Evolutionary conservation across 176 grass and related monocot genomes (phyloP).

Genomic region (Miscanthus lutarioriparius): DNA sequence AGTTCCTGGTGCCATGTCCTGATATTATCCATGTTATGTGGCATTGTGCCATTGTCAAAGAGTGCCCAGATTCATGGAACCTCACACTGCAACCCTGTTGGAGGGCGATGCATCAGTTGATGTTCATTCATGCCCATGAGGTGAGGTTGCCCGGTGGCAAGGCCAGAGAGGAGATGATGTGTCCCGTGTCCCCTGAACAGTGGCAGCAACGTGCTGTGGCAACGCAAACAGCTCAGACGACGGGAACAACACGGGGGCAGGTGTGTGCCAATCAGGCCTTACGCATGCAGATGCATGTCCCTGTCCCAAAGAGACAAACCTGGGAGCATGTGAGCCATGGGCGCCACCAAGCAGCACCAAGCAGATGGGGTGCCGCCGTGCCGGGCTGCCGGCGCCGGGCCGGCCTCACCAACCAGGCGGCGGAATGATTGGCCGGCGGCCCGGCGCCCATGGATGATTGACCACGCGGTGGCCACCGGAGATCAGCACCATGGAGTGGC

Average conservation of each 20-base stretch:
- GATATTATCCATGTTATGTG: constrained; percentile 4
- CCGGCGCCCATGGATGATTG: constrained; percentile 7
- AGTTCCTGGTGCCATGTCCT: not conserved
- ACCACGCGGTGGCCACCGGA: not conserved
- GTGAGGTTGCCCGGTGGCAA: constrained; percentile 15
- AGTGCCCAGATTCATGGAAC: not conserved
- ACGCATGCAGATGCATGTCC: not conserved
- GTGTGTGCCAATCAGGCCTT: not conserved
- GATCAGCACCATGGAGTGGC: not conserved
- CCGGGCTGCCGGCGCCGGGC: constrained; percentile 30
- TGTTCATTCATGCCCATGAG: not conserved
- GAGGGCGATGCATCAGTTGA: not conserved
- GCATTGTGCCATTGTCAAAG: not conserved
- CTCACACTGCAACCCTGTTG: not conserved
- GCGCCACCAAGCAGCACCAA: not conserved
- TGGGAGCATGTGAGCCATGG: constrained; percentile 42
- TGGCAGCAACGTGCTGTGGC: constrained; percentile 15
- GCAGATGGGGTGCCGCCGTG: constrained; percentile 1
- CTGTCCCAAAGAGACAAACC: constrained; percentile 37
- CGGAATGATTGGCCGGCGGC: constrained; percentile 28
- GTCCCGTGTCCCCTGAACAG: constrained; percentile 9
- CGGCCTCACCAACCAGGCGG: constrained; percentile 25
- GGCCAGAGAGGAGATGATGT: not conserved
- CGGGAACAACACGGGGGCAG: not conserved
- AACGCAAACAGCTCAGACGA: constrained; percentile 29